Base-by-base conservation (phyloP, 2,329 filamentous ascomycete species). In the Fusarium proliferatum region DNA sequence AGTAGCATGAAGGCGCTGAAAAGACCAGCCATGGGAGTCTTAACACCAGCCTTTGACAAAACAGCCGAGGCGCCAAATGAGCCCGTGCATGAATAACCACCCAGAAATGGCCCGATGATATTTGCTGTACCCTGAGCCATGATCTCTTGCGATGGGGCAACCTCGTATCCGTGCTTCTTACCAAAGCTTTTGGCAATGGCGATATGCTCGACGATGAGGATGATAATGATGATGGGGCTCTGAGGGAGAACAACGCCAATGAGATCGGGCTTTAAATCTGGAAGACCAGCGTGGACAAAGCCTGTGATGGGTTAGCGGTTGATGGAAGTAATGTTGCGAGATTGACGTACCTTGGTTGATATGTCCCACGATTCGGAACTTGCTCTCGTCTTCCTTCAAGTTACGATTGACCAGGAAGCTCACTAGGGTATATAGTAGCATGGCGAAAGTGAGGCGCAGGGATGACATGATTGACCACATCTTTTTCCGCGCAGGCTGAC, bases 101-200 rank as follows among this genome's bases (percentile, higher is more conserved):
- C 93, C 4, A 95, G 82, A 82, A 95, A 94, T 5, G 93, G 93
- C 11, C 92, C 93, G 6, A 95, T 85, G 8, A 95, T 82, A 75
- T 96, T 96, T 38, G 89, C 90, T 6, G 94, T 89, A 41, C 93
- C 93, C 69, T 95, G 92, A 17, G 93, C 93, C 34, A 95, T 91
- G 41, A 95, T 84, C 79, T 96, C 93, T 77, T 96, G 93, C 0
- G 93, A 95, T 0, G 93, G 92, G 64, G 93, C 88, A 77, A 96
- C 92, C 19, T 88, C 91, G 80, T 96, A 96, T 82, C 93, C 93
- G 84, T 94, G 94, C 72, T 94, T 87, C 65, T 93, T 87, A 11
- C 93, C 93, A 78, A 95, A 95, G 0, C 93, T 94, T 80, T 96
- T 96, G 11, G 93, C 91, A 68, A 96, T 95, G 46, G 93, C 92